Evolutionary conservation across 495 filamentous ascomycete genomes (phyloP), one percentile per base, ranked within the genome.

Genomic region (Annulohypoxylon stygium): DNA sequence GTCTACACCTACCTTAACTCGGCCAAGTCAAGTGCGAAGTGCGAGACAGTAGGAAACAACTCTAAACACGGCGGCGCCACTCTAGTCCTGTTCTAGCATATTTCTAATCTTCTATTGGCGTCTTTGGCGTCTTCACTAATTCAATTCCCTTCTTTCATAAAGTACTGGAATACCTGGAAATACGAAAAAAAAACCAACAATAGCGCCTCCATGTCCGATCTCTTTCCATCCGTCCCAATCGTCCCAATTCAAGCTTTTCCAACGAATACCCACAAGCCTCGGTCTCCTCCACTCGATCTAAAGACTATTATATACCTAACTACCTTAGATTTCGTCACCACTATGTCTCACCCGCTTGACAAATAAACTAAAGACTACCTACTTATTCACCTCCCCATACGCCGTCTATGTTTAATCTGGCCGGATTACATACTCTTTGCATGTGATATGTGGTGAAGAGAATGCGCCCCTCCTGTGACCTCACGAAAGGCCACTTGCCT

Each of bases 401-500:
- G 18, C 48, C 36, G 34, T 36, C 34, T 36, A 36, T 39, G 18
- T 61, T 61, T 48, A 62, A 14, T 26, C 64, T 18, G 30, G 41
- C 37, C 54, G 30, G 43, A 47, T 60, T 36, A 53, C 23, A 16
- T 23, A 33, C 6, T 43, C 34, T 25, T 63, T 53, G 48, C 61
- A 61, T 63, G 59, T 61, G 63, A 60, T 70, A 70, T 20, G 43
- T 54, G 11, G 36, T 45, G 34, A 75, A 34, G 65, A 74, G 69
- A 65, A 75, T 79, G 77, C 75, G 70, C 75, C 69, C 61, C 71
- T 70, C 67, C 61, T 67, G 70, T 73, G 58, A 71, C 39, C 34
- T 69, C 39, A 61, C 55, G 39, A 77, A 64, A 75, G 77, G 75
- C 77, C 69, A 65, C 37, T 60, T 74, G 75, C 77, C 75, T 74